These are phyloP conservation scores for Echria macrotheca DNA, from an alignment of 495 filamentous ascomycete species.

Conservation along the genomic window DNA sequence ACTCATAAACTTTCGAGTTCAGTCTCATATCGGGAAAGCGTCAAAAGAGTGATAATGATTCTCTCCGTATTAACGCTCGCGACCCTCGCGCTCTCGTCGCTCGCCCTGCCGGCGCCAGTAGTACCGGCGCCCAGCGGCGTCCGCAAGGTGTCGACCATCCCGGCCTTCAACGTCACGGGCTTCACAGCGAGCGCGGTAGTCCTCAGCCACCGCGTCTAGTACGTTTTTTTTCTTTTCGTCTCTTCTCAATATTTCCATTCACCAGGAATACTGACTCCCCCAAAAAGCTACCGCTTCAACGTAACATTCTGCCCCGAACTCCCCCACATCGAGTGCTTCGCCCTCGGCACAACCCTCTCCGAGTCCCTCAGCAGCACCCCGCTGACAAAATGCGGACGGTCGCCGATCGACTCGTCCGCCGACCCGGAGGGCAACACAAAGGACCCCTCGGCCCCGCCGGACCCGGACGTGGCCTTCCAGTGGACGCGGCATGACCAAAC, in stretches of 20 bases:
- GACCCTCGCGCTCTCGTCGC: background rate
- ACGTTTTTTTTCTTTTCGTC: background rate
- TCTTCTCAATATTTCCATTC: background rate
- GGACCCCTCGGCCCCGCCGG: no score
- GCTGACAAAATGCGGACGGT: conserved; percentile 19
- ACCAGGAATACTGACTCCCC: background rate
- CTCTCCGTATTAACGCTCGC: background rate
- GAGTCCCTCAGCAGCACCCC: conserved; percentile 12
- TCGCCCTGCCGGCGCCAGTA: background rate
- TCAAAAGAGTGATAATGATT: no score
- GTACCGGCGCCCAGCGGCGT: background rate
- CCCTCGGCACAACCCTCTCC: conserved; percentile 18
- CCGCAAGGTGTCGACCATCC: conserved; percentile 5
- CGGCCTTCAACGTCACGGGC: conserved; percentile 17
- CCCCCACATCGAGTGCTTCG: conserved; percentile 11
- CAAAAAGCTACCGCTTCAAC: conserved; percentile 22
- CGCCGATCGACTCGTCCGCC: no score
- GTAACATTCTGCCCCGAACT: conserved; percentile 8
- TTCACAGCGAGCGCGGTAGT: conserved; percentile 20
- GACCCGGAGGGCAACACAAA: background rate
- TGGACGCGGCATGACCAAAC: conserved; percentile 8
- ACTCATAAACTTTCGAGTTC: no score
- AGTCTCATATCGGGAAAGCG: no score
- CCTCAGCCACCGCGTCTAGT: conserved; percentile 24
- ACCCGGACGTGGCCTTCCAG: conserved; percentile 20